These are phyloP conservation scores for Phytophthora sp. DNA, from an alignment of 352 stramenopile species.

Conservation along the genomic window DNA sequence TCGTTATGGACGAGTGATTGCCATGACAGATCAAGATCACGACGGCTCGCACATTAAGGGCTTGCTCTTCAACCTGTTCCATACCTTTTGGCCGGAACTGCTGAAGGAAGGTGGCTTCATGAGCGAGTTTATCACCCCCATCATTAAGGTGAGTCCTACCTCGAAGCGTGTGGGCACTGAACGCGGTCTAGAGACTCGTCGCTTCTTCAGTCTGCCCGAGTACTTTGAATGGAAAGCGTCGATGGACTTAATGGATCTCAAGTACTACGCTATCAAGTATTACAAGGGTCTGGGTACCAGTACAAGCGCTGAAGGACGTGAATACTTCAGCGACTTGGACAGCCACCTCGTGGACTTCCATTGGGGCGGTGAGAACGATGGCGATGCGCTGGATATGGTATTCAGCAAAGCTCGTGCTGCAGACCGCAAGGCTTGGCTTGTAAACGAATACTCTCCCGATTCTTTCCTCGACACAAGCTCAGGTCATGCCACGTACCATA, in stretches of 20 bases:
- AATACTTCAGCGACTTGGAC: constrained; percentile 98
- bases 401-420: constrained; percentile 97
- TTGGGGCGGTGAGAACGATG: constrained; percentile 72
- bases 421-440: constrained; percentile 97
- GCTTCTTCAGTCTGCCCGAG: constrained; percentile 98
- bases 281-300: constrained; percentile 99
- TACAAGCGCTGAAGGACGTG: constrained; percentile 96
- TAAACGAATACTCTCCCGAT: constrained; percentile 84
- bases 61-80: constrained; percentile 99
- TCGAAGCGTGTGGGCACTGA: constrained; percentile 65
- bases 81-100: constrained; percentile 98
- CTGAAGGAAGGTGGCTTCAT: constrained; percentile 96
- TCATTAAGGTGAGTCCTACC: constrained; percentile 95
- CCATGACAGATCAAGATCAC: constrained; percentile 99
- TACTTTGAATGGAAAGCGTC: constrained; percentile 96
- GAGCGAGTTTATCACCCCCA: constrained; percentile 99
- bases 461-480: constrained; percentile 94
- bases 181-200: constrained; percentile 59
- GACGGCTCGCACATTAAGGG: constrained; percentile 99
- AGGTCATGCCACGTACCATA: constrained; percentile 91
- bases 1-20: constrained; percentile 98
- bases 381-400: constrained; percentile 98
- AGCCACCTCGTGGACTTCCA: constrained; percentile 94
- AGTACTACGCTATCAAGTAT: constrained; percentile 98
- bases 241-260: constrained; percentile 51